A percentile compares a stretch with the other conserved stretches of the same genome.
phyloP scores from a whole-genome alignment of 1,284 basidiomycete genomes.

The Pascua guehoae region DNA sequence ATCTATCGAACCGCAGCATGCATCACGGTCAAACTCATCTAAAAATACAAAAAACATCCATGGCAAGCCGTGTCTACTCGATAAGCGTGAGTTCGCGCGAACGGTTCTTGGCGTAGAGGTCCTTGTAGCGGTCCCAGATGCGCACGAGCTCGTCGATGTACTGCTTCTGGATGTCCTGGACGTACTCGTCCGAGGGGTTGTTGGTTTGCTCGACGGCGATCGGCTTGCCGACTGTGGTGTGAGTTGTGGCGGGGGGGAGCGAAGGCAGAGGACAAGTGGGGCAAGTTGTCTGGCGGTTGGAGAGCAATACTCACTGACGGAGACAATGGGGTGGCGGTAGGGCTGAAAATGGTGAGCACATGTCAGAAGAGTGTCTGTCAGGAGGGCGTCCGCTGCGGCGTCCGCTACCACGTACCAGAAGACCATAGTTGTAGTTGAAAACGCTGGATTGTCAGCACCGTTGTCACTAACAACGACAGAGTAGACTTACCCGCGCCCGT shows the following conservation, averaged over 20 bases:
- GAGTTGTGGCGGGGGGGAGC: not conserved
- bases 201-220: conserved; percentile 59
- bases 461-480: not conserved
- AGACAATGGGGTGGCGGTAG: conserved; percentile 88
- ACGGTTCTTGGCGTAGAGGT: conserved; percentile 48
- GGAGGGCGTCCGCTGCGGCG: too few relatives aligned
- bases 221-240: conserved; percentile 2
- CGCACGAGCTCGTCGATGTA: conserved; percentile 91
- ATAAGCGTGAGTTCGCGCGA: conserved; percentile 49
- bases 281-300: too few relatives aligned
- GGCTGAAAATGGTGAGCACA: conserved; percentile 53
- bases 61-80: conserved; percentile 21
- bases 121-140: conserved; percentile 91
- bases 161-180: conserved; percentile 71
- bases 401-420: conserved; percentile 27
- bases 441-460: conserved; percentile 47
- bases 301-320: conserved; percentile 69
- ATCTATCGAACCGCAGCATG: not conserved
- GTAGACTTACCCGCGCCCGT: conserved; percentile 63
- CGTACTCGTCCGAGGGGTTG: conserved; percentile 74
- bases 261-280: not conserved
- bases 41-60: not conserved
- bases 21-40: too few relatives aligned
- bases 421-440: conserved; percentile 59
- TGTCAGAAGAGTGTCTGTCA: not conserved